Evolutionary conservation across 805 yeast genomes (phyloP).

Genomic region (Isabelozyma pseudorhagii): DNA sequence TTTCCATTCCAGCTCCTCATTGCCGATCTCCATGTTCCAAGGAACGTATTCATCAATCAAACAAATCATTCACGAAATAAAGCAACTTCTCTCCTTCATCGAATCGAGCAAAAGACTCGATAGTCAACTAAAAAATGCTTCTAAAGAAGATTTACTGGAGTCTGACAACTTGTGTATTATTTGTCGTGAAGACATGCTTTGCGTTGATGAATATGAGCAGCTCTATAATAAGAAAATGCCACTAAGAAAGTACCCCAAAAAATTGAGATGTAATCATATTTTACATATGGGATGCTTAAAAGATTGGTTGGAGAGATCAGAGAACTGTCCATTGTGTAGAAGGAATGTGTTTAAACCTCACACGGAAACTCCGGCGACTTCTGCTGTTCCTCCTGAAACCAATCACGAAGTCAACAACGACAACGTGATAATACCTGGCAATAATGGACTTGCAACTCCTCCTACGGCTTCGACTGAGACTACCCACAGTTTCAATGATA

Average conservation of each 20-base stretch:
- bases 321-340: slow-evolving; percentile 91
- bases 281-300: slow-evolving; percentile 87
- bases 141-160: slow-evolving; percentile 51
- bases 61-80: slow-evolving; percentile 28
- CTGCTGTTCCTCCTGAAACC: not conserved
- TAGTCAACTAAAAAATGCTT: slow-evolving; percentile 59
- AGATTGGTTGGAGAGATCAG: slow-evolving; percentile 90
- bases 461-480: slow-evolving; percentile 6
- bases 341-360: slow-evolving; percentile 48
- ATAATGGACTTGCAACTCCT: slow-evolving; percentile 1
- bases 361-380: not conserved
- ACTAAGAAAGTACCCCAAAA: slow-evolving; percentile 60
- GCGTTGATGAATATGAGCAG: slow-evolving; percentile 35
- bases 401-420: slow-evolving; percentile 1
- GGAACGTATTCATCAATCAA: slow-evolving; percentile 41
- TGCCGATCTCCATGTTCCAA: slow-evolving; percentile 42
- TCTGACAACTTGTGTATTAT: slow-evolving; percentile 74
- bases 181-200: slow-evolving; percentile 85
- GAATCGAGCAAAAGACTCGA: slow-evolving; percentile 64
- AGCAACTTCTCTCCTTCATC: slow-evolving; percentile 46
- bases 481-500: not conserved
- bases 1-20: slow-evolving; percentile 25
- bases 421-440: slow-evolving; percentile 1
- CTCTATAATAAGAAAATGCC: slow-evolving; percentile 17
- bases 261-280: slow-evolving; percentile 79